Base-by-base conservation (phyloP, 2,329 filamentous ascomycete genomes). In the Rasamsonia emersonii region DNA sequence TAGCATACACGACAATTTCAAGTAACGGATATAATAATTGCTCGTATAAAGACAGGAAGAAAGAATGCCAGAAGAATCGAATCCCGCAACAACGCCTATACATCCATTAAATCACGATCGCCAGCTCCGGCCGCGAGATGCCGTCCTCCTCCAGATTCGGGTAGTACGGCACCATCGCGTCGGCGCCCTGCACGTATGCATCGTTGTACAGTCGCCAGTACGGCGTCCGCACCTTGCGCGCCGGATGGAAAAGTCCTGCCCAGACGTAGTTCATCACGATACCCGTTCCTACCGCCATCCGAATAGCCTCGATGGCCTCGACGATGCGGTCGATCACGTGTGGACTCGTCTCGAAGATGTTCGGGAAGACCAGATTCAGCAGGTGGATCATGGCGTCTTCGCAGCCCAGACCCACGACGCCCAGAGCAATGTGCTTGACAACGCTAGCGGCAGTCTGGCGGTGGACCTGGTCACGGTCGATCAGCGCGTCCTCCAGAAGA, bases 161-260 rank as follows among this genome's bases (percentile, higher is more conserved):
- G 55, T 95, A 98, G 53, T 94, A 95, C 2, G 91, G 93, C 34
- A 98, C 83, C 78, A 98, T 93, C 17, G 86, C 77, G 59, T 98
- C 91, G 11, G 89, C 89, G 18, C 75, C 79, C 54, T 93, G 85
- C 28, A 96, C 89, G 54, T 98, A 98, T 3, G 88, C 86, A 58
- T 95, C 86, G 50, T 98, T 98, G 65, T 95, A 95, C 25, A 98
- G 67, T 37, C 91, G 73, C 89, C 91, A 98, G 65, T 96, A 98
- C 13, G 93, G 91, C 42, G 77, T 80, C 39, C 91, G 75, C 33
- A 98, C 91, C 65, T 96, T 96, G 41, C 91, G 75, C 3, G 91
- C 91, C 0, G 91, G 89, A 56, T 98, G 93, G 71, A 98, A 98
- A 11, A 98, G 69, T 11, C 91, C 91, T 0, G 91, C 89, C 88